Evolutionary conservation across 306 rosid species (phyloP).

Genomic region (Citrullus amarus): DNA sequence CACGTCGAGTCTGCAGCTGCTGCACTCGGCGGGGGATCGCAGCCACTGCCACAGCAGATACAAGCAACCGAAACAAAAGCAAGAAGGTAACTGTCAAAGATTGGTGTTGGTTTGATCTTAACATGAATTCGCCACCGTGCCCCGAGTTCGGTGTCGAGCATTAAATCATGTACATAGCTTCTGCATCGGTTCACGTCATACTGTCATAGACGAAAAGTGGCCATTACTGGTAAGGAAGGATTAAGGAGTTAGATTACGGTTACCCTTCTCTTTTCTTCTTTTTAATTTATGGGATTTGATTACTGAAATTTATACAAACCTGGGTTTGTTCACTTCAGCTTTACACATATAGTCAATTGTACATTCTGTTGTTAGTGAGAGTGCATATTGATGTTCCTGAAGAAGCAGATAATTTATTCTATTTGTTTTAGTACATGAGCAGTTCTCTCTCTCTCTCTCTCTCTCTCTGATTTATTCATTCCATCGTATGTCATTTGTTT

Average conservation of each 20-base stretch:
- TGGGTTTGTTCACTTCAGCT: constrained; percentile 9
- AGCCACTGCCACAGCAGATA: constrained; percentile 25
- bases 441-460: background rate
- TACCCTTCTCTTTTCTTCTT: background rate
- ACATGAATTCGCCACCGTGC: background rate
- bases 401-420: background rate
- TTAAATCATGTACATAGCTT: background rate
- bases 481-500: background rate
- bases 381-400: background rate
- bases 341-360: constrained; percentile 6
- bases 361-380: constrained; percentile 11
- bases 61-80: constrained; percentile 36
- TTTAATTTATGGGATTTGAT: constrained; percentile 19
- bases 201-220: background rate
- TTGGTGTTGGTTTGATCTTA: background rate
- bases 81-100: constrained; percentile 36
- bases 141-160: background rate
- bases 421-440: background rate
- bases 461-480: background rate
- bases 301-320: constrained; percentile 22
- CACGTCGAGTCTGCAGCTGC: constrained; percentile 96
- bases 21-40: constrained; percentile 63
- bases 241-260: background rate
- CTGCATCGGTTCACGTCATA: background rate
- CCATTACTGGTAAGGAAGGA: background rate